Base-by-base conservation (phyloP, 768 basidiomycete species). In the Suillus lakei region DNA sequence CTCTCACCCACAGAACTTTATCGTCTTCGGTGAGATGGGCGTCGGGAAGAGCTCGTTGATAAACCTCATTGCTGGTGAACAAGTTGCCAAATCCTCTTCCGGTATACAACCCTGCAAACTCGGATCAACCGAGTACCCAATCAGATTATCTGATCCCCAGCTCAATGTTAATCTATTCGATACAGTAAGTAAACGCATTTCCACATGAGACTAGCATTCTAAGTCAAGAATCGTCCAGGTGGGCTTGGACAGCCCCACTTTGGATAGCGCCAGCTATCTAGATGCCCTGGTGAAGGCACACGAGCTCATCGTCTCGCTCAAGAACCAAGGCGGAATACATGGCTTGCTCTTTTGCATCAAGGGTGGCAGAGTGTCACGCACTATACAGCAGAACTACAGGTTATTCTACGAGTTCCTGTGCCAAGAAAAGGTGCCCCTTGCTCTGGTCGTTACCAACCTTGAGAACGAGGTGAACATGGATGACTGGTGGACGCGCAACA, bases 341-440 rank as follows among this genome's bases (percentile, higher is more conserved):
- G 76, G 84, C 32, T 77, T 84, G 34, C 64, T 83, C 38, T 74
- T 77, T 51, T 77, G 77, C 68, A 78, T n/a, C 63, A 76, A 64
- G 66, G 64, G 60, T 51, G 73, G 75, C 30, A 71, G 77, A 66
- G 72, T 77, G 63, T 79, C 71, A 12, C 51, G 48, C 7, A 72
- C 66, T 32, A 74, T 67, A 68, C 67, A 69, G 54, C 71, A 70
- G 5, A 77, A 77, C 60, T 80, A 78, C 65, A 50, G 43, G 15
- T 67, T 77, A 34, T 79, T 80, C 68, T 58, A 74, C 46, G 75
- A 78, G 16, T 77, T 71, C 43, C 67, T 79, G 46, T 79, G 75
- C 39, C 67, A 79, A 39, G 69, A 67, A 60, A 72, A 77, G 15
- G 76, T 79, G 8, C 74, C 76, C 21, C 53, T 76, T 50, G 74